Evolutionary conservation across 2,329 filamentous ascomycete genomes (phyloP).

Genomic region (Didymella glomerata): DNA sequence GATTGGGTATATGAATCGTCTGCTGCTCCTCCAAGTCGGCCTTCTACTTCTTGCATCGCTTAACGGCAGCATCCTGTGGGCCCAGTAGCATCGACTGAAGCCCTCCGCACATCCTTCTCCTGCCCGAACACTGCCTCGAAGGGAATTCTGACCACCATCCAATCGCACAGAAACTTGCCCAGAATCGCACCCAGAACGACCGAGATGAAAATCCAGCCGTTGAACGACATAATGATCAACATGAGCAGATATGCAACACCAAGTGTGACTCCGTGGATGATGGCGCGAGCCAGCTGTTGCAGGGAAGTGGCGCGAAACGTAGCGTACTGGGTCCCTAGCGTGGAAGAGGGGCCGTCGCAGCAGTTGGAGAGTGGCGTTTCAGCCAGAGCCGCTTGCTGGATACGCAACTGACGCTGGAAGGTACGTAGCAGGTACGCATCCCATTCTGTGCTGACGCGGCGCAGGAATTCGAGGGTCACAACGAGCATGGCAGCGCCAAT

Average conservation of each 20-base stretch:
- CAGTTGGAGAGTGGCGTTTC: conserved; percentile 31
- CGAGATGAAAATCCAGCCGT: conserved; percentile 79
- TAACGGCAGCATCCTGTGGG: conserved; percentile 44
- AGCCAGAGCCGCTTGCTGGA: conserved; percentile 33
- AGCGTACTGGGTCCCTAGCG: conserved; percentile 37
- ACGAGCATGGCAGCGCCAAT: conserved; percentile 80
- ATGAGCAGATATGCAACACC: conserved; percentile 81
- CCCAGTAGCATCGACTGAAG: conserved; percentile 35
- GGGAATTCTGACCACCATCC: conserved; percentile 56
- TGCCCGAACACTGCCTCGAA: conserved; percentile 27
- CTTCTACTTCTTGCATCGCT: neutral
- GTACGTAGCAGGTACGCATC: conserved; percentile 70
- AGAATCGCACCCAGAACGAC: conserved; percentile 80
- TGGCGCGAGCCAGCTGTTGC: conserved; percentile 72
- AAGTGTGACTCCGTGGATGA: conserved; percentile 75
- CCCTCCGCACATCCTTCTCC: conserved; percentile 37
- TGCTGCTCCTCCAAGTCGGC: neutral
- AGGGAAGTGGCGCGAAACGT: conserved; percentile 63
- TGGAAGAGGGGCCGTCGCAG: conserved; percentile 36
- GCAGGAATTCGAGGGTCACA: conserved; percentile 74
- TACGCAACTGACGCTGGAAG: conserved; percentile 52
- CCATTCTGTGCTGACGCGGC: conserved; percentile 75
- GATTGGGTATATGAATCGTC: conserved; percentile 13
- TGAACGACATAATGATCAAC: conserved; percentile 73
- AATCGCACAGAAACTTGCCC: conserved; percentile 76